phyloP scores from a whole-genome alignment of 2,329 filamentous ascomycete genomes.

The Arachnomyces sp. region DNA sequence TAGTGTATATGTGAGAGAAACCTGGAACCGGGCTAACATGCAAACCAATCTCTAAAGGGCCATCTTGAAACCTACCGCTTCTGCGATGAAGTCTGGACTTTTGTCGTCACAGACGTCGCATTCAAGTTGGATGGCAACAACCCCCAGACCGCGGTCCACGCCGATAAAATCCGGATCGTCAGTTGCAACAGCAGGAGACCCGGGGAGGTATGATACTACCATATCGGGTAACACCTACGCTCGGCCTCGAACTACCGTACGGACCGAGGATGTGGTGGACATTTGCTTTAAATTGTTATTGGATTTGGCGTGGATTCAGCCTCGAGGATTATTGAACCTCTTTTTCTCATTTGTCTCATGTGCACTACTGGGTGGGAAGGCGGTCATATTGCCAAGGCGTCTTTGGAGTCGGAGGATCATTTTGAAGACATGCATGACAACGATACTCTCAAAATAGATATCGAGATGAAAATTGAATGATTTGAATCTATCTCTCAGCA shows the following conservation, averaged over 20 bases:
- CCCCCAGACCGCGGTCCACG: conserved; percentile 56
- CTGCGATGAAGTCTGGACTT: conserved; percentile 99
- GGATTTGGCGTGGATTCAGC: too few relatives aligned
- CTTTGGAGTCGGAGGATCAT: too few relatives aligned
- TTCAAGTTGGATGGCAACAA: conserved; percentile 80
- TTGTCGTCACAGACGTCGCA: conserved; percentile 96
- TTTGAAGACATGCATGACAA: too few relatives aligned
- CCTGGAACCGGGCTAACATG: conserved; percentile 11
- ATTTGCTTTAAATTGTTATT: too few relatives aligned
- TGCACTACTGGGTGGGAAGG: too few relatives aligned
- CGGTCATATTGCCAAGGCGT: too few relatives aligned
- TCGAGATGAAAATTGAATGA: too few relatives aligned
- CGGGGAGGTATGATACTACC: conserved; percentile 39
- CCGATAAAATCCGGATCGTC: conserved; percentile 96
- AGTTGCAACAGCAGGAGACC: conserved; percentile 88
- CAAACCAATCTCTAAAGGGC: conserved; percentile 48
- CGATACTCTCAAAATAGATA: too few relatives aligned
- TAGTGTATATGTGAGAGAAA: conserved; percentile 2
- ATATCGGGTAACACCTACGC: background rate
- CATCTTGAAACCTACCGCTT: conserved; percentile 97
- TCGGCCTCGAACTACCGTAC: background rate
- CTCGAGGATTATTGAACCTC: too few relatives aligned
- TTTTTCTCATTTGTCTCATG: too few relatives aligned
- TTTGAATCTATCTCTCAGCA: too few relatives aligned
- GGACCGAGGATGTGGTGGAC: conserved; percentile 2